phyloP scores from a whole-genome alignment of 2,329 filamentous ascomycete species.

The Fusarium marasasianum region DNA sequence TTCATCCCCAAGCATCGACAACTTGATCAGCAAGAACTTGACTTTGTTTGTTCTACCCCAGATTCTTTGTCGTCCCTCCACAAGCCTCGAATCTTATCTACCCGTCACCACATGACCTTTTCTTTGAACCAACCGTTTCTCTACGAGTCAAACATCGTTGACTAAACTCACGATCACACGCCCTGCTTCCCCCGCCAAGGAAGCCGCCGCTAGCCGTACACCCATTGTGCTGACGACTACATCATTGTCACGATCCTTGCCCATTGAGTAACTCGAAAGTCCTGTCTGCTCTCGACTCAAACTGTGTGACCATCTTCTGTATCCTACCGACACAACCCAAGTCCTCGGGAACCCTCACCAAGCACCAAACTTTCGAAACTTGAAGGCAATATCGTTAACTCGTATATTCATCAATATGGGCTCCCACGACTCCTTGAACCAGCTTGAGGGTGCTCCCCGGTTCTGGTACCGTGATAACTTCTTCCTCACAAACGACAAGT shows the following conservation, averaged over 20 bases:
- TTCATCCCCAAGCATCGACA: not conserved
- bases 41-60: not conserved
- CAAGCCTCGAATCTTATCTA: constrained; percentile 22
- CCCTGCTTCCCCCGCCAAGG: constrained; percentile 29
- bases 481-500: constrained; percentile 68
- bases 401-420: constrained; percentile 37
- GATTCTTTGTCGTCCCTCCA: constrained; percentile 25
- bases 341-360: not conserved
- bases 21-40: constrained; percentile 1
- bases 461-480: constrained; percentile 65
- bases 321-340: not conserved
- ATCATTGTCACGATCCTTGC: constrained; percentile 26
- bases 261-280: constrained; percentile 5
- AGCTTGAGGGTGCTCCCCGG: constrained; percentile 47
- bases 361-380: not conserved
- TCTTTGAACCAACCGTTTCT: constrained; percentile 31
- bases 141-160: constrained; percentile 22
- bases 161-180: constrained; percentile 37
- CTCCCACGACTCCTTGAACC: constrained; percentile 38
- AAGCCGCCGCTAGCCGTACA: constrained; percentile 40
- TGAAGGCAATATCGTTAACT: not conserved
- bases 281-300: not conserved
- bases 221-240: constrained; percentile 31
- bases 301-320: not conserved
- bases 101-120: constrained; percentile 31